Conservation (phyloP, 108 stramenopile species). For the Nitzschia sp. region DNA sequence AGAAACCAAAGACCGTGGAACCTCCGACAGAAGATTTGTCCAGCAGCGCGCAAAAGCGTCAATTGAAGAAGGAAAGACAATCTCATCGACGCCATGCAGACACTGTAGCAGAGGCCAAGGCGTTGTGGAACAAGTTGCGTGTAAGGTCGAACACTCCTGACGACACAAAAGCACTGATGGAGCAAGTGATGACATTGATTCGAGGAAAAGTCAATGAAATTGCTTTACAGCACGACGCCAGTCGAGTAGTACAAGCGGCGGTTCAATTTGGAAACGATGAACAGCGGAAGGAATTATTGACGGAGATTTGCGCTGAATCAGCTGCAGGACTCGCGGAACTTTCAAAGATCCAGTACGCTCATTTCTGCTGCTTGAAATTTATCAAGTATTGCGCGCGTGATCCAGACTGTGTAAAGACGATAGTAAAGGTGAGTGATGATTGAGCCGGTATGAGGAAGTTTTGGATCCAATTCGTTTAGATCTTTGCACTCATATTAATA, state of each 20-base stretch:
- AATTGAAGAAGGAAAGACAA: slow-evolving; percentile 83
- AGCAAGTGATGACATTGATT: slow-evolving; percentile 73
- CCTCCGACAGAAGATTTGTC: slow-evolving; percentile 4
- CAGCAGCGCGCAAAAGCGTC: slow-evolving; percentile 59
- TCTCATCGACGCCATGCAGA: slow-evolving; percentile 81
- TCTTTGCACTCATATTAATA: slow-evolving; percentile 21
- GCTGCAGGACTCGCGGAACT: slow-evolving; percentile 63
- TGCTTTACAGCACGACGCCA: slow-evolving; percentile 91
- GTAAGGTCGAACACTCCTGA: slow-evolving; percentile 70
- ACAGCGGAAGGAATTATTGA: slow-evolving; percentile 57
- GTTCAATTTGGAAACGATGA: slow-evolving; percentile 79
- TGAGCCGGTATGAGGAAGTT: background rate
- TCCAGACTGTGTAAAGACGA: slow-evolving; percentile 57
- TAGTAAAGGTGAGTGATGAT: slow-evolving; percentile 70
- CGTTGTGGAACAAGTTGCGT: slow-evolving; percentile 84
- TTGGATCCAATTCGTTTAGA: no score
- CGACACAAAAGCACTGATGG: slow-evolving; percentile 64
- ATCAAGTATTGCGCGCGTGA: slow-evolving; percentile 83
- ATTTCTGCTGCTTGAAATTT: slow-evolving; percentile 88
- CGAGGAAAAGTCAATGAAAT: slow-evolving; percentile 77
- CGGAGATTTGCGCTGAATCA: slow-evolving; percentile 52
- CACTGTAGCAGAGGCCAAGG: slow-evolving; percentile 72
- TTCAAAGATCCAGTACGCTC: slow-evolving; percentile 89
- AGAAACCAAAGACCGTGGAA: background rate
- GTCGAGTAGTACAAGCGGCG: slow-evolving; percentile 86